A percentile compares a stretch with the other conserved stretches of the same genome.
These are phyloP conservation scores for Anacardium occidentale DNA, from an alignment of 345 rosid species.

Conservation along the genomic window DNA sequence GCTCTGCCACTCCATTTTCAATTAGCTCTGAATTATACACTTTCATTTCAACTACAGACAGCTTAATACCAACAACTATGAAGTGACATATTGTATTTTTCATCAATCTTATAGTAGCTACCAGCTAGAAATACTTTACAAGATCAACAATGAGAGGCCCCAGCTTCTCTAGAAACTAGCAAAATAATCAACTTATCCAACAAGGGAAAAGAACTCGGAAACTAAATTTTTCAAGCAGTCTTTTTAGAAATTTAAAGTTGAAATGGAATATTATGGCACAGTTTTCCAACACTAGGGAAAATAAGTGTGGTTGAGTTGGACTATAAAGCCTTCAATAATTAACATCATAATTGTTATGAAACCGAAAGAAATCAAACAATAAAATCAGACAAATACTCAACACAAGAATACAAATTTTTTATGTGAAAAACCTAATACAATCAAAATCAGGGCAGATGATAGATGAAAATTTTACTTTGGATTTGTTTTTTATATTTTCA, in stretches of 20 bases:
- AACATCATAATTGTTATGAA: neutral
- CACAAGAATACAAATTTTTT: too few relatives aligned
- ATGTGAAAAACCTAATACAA: too few relatives aligned
- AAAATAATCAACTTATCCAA: neutral
- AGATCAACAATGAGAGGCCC: neutral
- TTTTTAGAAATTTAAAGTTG: neutral
- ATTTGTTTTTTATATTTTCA: too few relatives aligned
- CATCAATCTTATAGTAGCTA: neutral
- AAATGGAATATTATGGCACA: neutral
- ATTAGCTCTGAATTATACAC: neutral
- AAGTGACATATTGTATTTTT: neutral
- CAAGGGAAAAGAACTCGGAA: neutral
- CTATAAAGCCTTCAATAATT: neutral
- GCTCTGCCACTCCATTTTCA: constrained; percentile 4
- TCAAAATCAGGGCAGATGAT: too few relatives aligned
- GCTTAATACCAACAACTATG: neutral
- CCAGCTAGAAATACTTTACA: neutral
- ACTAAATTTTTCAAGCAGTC: neutral
- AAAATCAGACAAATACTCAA: too few relatives aligned
- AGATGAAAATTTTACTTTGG: too few relatives aligned
- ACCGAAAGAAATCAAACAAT: too few relatives aligned
- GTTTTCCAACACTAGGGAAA: neutral
- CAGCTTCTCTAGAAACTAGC: neutral
- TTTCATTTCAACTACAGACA: constrained; percentile 8
- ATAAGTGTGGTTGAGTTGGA: neutral